A percentile compares a stretch with the other conserved stretches of the same genome.
Evolutionary conservation across 305 asterid genomes (phyloP).

Genomic region (Andrographis paniculata): DNA sequence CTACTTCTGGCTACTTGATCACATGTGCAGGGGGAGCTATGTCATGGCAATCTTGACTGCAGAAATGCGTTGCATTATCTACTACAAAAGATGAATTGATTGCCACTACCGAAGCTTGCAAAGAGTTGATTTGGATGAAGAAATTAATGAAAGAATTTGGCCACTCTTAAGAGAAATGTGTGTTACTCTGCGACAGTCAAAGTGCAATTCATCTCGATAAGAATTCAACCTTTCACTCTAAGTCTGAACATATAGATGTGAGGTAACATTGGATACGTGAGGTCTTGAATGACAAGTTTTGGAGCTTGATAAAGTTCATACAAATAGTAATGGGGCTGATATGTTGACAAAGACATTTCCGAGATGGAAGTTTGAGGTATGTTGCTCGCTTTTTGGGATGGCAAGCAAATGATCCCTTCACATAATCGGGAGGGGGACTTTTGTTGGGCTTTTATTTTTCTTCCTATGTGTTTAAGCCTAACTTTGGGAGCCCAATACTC

Average conservation of each 20-base stretch:
- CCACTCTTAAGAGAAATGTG: not conserved
- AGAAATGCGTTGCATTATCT: slow-evolving; percentile 1
- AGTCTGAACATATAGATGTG: too few species aligned
- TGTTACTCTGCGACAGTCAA: not conserved
- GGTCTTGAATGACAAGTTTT: not conserved
- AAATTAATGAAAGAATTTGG: not conserved
- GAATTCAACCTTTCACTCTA: not conserved
- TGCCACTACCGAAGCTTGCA: too few species aligned
- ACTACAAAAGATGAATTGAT: not conserved
- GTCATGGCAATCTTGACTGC: slow-evolving; percentile 8
- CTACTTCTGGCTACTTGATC: slow-evolving; percentile 4
- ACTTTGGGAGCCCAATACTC: too few species aligned
- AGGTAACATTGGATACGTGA: slow-evolving; percentile 6
- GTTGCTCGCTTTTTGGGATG: too few species aligned
- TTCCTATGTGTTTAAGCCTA: too few species aligned
- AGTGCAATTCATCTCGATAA: not conserved
- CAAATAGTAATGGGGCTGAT: not conserved
- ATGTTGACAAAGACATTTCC: slow-evolving; percentile 1
- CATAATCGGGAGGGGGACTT: too few species aligned
- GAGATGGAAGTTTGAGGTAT: too few species aligned
- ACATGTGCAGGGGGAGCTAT: slow-evolving; percentile 13
- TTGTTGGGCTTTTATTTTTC: too few species aligned
- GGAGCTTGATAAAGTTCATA: not conserved
- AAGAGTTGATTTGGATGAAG: not conserved
- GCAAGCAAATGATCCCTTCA: too few species aligned